Evolutionary conservation across 345 rosid genomes (phyloP).

Genomic region (Lumnitzera littorea): DNA sequence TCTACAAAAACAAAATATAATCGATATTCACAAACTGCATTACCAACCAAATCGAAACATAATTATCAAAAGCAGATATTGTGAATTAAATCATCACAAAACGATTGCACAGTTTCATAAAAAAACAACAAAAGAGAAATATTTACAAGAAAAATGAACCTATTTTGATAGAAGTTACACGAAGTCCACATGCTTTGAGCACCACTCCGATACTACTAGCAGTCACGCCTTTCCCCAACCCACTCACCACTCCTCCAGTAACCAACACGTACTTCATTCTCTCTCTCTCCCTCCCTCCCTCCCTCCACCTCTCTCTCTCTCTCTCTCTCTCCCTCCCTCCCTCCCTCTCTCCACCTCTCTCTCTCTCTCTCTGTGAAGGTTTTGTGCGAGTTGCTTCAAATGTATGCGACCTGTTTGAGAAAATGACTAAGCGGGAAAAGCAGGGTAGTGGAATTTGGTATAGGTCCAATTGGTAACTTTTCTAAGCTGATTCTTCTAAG

Average conservation of each 20-base stretch:
- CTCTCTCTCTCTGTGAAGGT: neutral
- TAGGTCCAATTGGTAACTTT: too few relatives aligned
- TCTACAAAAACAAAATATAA: too few relatives aligned
- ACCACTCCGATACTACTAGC: slow-evolving; percentile 98
- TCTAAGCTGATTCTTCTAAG: too few relatives aligned
- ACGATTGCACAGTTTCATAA: too few relatives aligned
- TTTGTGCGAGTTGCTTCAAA: neutral
- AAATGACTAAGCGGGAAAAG: slow-evolving; percentile 34
- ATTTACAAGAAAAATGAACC: slow-evolving; percentile 28
- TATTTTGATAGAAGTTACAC: slow-evolving; percentile 95
- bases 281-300: neutral
- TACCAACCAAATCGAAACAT: too few relatives aligned
- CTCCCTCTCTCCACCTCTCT: slow-evolving; percentile 57
- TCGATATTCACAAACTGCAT: too few relatives aligned
- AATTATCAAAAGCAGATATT: too few relatives aligned
- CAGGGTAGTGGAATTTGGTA: neutral
- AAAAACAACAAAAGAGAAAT: neutral
- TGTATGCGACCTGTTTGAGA: slow-evolving; percentile 35
- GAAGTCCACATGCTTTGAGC: slow-evolving; percentile 88
- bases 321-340: slow-evolving; percentile 21
- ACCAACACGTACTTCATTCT: slow-evolving; percentile 90
- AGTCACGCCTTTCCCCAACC: slow-evolving; percentile 96
- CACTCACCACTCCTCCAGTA: slow-evolving; percentile 96
- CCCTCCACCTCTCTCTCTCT: neutral
- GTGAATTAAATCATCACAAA: too few relatives aligned